phyloP scores from a whole-genome alignment of 768 basidiomycete genomes.

The Hydnomerulius pinastri region DNA sequence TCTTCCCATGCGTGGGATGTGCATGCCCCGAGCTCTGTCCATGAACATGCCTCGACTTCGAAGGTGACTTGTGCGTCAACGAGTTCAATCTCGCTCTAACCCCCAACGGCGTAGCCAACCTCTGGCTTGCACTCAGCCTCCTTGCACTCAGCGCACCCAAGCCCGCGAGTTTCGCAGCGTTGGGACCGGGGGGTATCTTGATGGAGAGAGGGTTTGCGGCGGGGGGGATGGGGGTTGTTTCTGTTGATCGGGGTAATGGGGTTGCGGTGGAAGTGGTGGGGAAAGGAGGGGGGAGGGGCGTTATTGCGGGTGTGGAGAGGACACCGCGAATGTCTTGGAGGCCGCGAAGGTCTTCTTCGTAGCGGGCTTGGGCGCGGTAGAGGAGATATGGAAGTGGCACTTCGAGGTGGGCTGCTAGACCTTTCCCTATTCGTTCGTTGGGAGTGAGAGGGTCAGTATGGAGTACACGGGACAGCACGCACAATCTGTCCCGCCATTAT shows the following conservation, averaged over 20 bases:
- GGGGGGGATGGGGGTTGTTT: conserved; percentile 16
- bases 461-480: conserved; percentile 29
- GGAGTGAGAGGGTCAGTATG: neutral
- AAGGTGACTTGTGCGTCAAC: conserved; percentile 52
- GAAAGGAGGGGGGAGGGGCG: conserved; percentile 23
- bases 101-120: conserved; percentile 55
- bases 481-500: conserved; percentile 81
- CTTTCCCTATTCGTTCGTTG: conserved; percentile 62
- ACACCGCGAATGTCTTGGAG: conserved; percentile 70
- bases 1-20: conserved; percentile 38
- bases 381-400: conserved; percentile 85
- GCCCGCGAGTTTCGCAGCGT: conserved; percentile 9
- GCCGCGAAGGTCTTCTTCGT: conserved; percentile 82
- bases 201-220: conserved; percentile 22
- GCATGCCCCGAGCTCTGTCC: conserved; percentile 4
- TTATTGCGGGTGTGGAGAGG: conserved; percentile 45
- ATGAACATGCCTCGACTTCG: conserved; percentile 28
- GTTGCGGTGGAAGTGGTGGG: conserved; percentile 16
- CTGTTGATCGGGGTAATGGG: conserved; percentile 13
- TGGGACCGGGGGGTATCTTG: conserved; percentile 21
- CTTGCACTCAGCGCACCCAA: conserved; percentile 12
- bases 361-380: conserved; percentile 80
- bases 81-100: conserved; percentile 75
- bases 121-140: conserved; percentile 42
- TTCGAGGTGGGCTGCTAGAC: conserved; percentile 73